These are phyloP conservation scores for Agaricales sp. DNA, from an alignment of 1,284 basidiomycete genomes.

Conservation along the genomic window DNA sequence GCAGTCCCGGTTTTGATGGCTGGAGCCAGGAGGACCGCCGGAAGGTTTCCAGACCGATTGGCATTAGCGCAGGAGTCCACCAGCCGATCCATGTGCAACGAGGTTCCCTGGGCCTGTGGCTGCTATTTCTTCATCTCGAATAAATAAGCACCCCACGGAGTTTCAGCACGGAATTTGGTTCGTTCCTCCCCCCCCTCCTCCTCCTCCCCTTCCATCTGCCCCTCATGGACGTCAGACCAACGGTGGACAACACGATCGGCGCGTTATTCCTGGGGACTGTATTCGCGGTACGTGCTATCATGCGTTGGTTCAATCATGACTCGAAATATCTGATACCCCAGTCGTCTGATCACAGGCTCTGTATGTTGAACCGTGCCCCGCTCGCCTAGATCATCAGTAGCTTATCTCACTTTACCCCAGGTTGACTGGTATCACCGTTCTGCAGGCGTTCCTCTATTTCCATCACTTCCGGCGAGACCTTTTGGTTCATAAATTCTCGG, in stretches of 20 bases:
- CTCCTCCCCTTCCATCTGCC: neutral
- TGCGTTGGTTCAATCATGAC: conserved; percentile 9
- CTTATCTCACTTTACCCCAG: conserved; percentile 14
- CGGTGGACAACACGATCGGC: conserved; percentile 21
- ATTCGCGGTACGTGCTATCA: conserved; percentile 13
- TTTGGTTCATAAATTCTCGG: conserved; percentile 24
- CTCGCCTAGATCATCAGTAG: neutral
- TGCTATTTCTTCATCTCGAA: too few species aligned
- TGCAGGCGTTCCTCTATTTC: conserved; percentile 30
- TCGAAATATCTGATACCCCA: neutral
- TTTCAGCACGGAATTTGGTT: too few species aligned
- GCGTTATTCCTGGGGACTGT: conserved; percentile 18
- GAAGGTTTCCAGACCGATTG: too few species aligned
- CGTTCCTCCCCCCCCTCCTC: too few species aligned
- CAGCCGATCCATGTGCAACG: too few species aligned
- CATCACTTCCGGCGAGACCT: conserved; percentile 27
- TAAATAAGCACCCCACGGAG: too few species aligned
- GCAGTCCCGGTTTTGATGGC: too few species aligned
- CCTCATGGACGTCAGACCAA: conserved; percentile 4
- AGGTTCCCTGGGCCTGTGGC: too few species aligned
- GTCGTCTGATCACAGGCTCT: neutral
- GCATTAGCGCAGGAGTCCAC: too few species aligned
- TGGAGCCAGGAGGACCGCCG: too few species aligned
- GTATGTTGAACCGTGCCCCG: conserved; percentile 9
- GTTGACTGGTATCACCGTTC: conserved; percentile 27